These are phyloP conservation scores for Erigeron canadensis DNA, from an alignment of 129 eudicot genomes.

Conservation along the genomic window DNA sequence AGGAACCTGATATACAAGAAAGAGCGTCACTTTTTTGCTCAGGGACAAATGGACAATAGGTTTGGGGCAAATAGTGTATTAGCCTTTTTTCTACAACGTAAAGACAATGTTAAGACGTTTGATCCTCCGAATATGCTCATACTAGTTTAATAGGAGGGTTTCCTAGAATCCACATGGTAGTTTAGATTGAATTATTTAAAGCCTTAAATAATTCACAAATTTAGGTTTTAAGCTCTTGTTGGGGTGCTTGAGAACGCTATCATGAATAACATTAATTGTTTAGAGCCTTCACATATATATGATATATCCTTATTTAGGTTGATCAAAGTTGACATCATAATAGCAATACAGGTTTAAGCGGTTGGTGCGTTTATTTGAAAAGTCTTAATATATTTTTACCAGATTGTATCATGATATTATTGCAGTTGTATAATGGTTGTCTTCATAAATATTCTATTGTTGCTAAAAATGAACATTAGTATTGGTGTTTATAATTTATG, in stretches of 20 bases:
- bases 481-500: not conserved
- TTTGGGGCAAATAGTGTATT: too few species aligned
- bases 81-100: too few species aligned
- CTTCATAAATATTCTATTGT: not conserved
- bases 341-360: not conserved
- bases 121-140: too few species aligned
- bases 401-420: not conserved
- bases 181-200: not conserved
- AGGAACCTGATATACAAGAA: too few species aligned
- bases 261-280: not conserved
- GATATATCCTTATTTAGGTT: not conserved
- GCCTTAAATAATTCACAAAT: not conserved
- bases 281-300: not conserved
- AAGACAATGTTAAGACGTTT: too few species aligned
- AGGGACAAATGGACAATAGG: too few species aligned
- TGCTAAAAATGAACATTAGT: not conserved
- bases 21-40: too few species aligned
- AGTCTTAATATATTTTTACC: not conserved
- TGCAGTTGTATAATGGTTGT: not conserved
- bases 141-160: too few species aligned
- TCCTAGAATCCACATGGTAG: not conserved
- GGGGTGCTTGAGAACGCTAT: not conserved
- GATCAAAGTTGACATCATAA: not conserved
- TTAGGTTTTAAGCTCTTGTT: conserved; percentile 12
- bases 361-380: not conserved